phyloP scores from a whole-genome alignment of 1,284 basidiomycete species.

The Thelephora terrestris region DNA sequence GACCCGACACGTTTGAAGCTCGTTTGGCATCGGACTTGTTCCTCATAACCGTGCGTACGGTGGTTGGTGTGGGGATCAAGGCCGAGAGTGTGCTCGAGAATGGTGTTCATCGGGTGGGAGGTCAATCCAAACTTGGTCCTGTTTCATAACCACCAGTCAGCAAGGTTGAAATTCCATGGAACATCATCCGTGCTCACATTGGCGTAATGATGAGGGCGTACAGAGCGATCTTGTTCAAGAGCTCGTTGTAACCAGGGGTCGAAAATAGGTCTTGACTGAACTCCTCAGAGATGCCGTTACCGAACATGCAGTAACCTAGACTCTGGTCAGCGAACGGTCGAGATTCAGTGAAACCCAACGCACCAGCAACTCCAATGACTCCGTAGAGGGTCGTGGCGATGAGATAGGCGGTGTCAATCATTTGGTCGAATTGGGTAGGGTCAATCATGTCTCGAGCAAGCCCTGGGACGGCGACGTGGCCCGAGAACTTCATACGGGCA shows the following conservation, averaged over 20 bases:
- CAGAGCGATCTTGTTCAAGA: constrained; percentile 69
- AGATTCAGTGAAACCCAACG: too few species aligned
- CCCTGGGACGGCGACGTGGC: constrained; percentile 89
- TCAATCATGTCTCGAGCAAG: constrained; percentile 86
- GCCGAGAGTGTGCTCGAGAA: constrained; percentile 66
- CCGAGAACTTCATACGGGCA: constrained; percentile 57
- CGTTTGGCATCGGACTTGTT: constrained; percentile 5
- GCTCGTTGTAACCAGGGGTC: constrained; percentile 65
- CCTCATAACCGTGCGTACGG: constrained; percentile 26
- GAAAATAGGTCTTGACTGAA: constrained; percentile 80
- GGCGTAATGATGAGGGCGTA: constrained; percentile 90
- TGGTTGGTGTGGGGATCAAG: constrained; percentile 35
- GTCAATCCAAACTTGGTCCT: constrained; percentile 85
- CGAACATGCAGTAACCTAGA: constrained; percentile 91
- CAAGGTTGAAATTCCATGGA: background rate
- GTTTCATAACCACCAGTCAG: background rate
- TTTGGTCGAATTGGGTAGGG: constrained; percentile 70
- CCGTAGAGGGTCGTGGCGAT: constrained; percentile 75
- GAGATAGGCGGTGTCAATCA: constrained; percentile 83
- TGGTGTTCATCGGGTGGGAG: constrained; percentile 77
- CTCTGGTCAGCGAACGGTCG: constrained; percentile 67
- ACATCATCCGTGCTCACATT: constrained; percentile 36
- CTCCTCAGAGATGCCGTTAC: constrained; percentile 75
- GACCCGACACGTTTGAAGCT: constrained; percentile 29
- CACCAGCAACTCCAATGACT: constrained; percentile 72